Evolutionary conservation across 2,329 filamentous ascomycete genomes (phyloP), one percentile per base, ranked within the genome.

Genomic region (Xylariaceae sp.): DNA sequence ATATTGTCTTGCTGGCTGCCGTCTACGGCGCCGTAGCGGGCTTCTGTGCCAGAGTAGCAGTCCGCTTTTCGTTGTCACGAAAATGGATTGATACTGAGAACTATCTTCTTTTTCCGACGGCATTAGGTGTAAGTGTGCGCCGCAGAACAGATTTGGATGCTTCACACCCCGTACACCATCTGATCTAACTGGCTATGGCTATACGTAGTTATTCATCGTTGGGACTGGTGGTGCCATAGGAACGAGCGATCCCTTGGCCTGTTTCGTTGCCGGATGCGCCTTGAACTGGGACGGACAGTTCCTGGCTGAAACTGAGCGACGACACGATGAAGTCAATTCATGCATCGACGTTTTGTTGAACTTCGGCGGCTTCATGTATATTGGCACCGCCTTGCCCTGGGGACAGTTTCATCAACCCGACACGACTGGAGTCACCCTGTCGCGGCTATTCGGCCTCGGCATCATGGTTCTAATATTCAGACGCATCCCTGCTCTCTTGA

Each of bases 211-310:
- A 7, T 83, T 84, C 63, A 70, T 81, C 37, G 71, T 84, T 30
- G 80, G 82, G 2, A 79, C 80, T 0, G 80, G 78, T 54, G 81
- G 81, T 30, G 71, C 75, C 27, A 72, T 84, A 12, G 81, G 81
- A 9, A 80, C 79, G 0, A 80, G 84, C 52, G 82, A 85, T 57
- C 75, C 83, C 0, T 72, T 85, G 3, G 80, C 81, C 3, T 85
- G 80, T 63, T 84, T 84, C 54, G 73, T 80, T 2, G 81, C 83
- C 0, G 83, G 82, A 5, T 79, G 75, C 61, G 74, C 75, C 9
- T 68, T 85, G 45, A 85, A 84, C 67, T 85, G 82, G 83, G 78
- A 84, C 53, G 81, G 82, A 2, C 64, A 74, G n/a, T 85, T 79
- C 60, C 76, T 83, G 2, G 71, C 72, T 3, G 81, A 85, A 64